Conservation (phyloP, 176 grass and related monocot species). For the Carex pumila region DNA sequence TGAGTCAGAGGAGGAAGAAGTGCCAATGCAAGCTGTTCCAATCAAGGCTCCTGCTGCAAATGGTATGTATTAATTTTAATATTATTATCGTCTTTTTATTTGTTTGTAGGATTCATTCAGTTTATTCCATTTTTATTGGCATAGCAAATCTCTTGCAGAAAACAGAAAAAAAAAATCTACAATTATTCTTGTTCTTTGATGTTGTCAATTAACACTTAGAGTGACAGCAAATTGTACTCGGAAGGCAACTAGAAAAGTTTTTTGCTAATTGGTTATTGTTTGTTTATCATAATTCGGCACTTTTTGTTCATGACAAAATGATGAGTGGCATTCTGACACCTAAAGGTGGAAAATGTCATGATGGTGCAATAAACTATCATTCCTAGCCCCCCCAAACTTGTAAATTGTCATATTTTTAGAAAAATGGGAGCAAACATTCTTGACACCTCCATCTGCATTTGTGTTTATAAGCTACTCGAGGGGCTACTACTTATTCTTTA, state of each 20-base stretch:
- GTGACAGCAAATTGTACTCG: neutral
- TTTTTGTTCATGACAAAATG: neutral
- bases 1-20: constrained; percentile 1
- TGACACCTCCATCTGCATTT: neutral
- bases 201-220: neutral
- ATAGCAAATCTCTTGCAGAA: neutral
- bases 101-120: neutral
- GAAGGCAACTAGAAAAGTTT: neutral
- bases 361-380: neutral
- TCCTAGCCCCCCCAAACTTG: neutral
- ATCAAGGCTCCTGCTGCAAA: neutral
- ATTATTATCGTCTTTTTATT: neutral
- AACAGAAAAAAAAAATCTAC: neutral
- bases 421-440: neutral
- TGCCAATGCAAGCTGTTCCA: neutral
- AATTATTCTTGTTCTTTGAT: neutral
- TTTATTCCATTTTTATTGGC: neutral
- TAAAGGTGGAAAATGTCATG: neutral
- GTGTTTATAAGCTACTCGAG: neutral
- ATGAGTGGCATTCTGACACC: neutral
- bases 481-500: neutral
- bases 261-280: neutral
- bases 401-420: neutral
- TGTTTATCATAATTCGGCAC: neutral
- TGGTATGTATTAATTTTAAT: neutral